phyloP scores from a whole-genome alignment of 805 yeast genomes.

The Saccharomyces mikatae region DNA sequence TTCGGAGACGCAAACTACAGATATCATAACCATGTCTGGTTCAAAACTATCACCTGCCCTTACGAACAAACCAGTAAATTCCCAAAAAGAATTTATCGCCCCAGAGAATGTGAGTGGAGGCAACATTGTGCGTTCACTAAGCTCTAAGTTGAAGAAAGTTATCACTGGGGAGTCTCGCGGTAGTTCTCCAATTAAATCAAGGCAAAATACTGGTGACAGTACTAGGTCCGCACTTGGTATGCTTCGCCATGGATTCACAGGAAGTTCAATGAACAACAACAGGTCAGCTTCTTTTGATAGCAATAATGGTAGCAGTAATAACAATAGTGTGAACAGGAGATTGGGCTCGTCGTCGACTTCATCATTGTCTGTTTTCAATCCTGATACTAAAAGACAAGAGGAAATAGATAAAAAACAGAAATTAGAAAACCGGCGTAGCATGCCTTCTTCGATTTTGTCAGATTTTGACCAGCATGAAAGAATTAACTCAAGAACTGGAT shows the following conservation, averaged over 20 bases:
- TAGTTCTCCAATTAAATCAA: slow-evolving; percentile 17
- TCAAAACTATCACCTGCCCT: background rate
- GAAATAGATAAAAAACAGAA: background rate
- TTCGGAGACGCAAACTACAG: slow-evolving; percentile 6
- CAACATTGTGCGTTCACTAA: slow-evolving; percentile 13
- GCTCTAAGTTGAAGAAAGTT: slow-evolving; percentile 13
- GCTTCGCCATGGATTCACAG: slow-evolving; percentile 12
- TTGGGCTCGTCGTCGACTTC: background rate
- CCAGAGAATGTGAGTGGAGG: slow-evolving; percentile 14
- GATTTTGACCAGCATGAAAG: slow-evolving; percentile 7
- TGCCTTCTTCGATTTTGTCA: slow-evolving; percentile 3
- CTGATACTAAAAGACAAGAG: background rate
- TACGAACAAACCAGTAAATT: background rate
- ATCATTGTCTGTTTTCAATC: background rate
- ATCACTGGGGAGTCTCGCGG: slow-evolving; percentile 16
- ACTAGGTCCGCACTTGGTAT: slow-evolving; percentile 15
- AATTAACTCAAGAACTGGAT: slow-evolving; percentile 1
- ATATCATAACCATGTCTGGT: background rate
- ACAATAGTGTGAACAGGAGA: background rate
- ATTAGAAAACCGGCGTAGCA: slow-evolving; percentile 1
- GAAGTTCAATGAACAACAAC: slow-evolving; percentile 1
- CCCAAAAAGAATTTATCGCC: slow-evolving; percentile 3
- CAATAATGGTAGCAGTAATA: background rate
- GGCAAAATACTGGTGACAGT: slow-evolving; percentile 24
- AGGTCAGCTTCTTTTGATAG: background rate